Base-by-base conservation (phyloP, 257 asterid genomes). In the Jaltomata sinuosa region DNA sequence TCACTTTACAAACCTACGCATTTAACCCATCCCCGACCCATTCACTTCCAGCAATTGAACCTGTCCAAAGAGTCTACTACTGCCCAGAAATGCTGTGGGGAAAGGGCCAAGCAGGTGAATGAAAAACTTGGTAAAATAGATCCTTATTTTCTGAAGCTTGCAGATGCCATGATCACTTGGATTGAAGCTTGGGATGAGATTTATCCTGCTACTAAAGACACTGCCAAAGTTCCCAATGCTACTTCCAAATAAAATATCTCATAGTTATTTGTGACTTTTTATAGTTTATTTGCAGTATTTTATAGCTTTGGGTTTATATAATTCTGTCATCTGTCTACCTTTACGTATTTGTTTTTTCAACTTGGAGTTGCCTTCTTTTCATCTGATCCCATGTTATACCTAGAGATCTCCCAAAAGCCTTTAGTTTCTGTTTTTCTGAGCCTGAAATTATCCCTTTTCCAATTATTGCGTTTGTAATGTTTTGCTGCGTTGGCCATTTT, bases 141-240 rank as follows among this genome's bases (percentile, higher is more conserved):
- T 81, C 91, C 92, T 0, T 94, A 93, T 80, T 95, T 95, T 42
- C 88, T 77, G 76, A 95, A 95, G 90, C 97, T 93, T 83, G 90
- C 96, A 0, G 98, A 93, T 79, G 97, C 95, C 15, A 94, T 93
- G 98, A 93, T 89, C 84, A 91, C 97, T 7, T 95, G 98, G 97
- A 92, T 93, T 62, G 93, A 95, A 81, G 98, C 98, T 76, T 95
- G 98, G 98, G 98, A 95, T 69, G 93, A 92, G 50, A 94, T 93
- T 84, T 93, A 93, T 64, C 96, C 94, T 6, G 8, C 91, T 0
- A 3, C 89, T 3, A 83, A 86, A 71, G 85, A 83, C 72, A 5
- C 86, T 5, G 88, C 74, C 25, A 76, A 78, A 47, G 50, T 36
- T 45, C 34, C 87, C 19, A 85, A 72, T 64, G 90, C 81, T 21